These are phyloP conservation scores for Cyclocybe aegerita DNA, from an alignment of 768 basidiomycete genomes.

Conservation along the genomic window DNA sequence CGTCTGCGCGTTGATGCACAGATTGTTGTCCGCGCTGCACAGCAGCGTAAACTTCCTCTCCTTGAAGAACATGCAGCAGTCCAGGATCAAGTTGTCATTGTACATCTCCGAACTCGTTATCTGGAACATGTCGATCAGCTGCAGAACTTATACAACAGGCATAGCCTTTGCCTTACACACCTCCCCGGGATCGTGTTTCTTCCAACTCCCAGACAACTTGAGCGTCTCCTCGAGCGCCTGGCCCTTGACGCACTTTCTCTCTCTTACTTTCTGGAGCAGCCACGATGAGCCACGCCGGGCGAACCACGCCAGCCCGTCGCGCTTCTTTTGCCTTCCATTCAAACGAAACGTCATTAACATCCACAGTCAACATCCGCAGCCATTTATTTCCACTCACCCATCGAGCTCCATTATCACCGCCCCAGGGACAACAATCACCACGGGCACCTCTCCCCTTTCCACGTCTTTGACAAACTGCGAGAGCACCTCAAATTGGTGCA, in stretches of 20 bases:
- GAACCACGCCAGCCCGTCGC: conserved; percentile 52
- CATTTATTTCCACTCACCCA: conserved; percentile 37
- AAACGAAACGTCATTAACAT: neutral
- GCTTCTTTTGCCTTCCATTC: conserved; percentile 45
- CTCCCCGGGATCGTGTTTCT: conserved; percentile 42
- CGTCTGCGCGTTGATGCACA: conserved; percentile 44
- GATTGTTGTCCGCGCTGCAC: conserved; percentile 69
- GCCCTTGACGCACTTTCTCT: conserved; percentile 54
- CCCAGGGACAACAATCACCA: conserved; percentile 68
- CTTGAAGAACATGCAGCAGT: conserved; percentile 69
- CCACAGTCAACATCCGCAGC: neutral
- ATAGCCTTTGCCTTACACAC: conserved; percentile 29
- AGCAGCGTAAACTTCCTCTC: conserved; percentile 52
- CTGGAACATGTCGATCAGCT: conserved; percentile 11
- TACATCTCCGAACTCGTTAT: conserved; percentile 32
- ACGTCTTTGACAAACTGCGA: conserved; percentile 65
- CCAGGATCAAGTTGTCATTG: conserved; percentile 74
- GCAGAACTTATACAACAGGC: neutral
- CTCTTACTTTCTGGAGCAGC: conserved; percentile 61
- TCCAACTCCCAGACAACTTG: conserved; percentile 63
- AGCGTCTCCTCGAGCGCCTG: conserved; percentile 66
- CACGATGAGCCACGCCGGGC: conserved; percentile 70
- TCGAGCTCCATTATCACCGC: conserved; percentile 80
- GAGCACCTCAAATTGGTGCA: conserved; percentile 65
- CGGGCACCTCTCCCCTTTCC: conserved; percentile 46